These are phyloP conservation scores for Oldenlandia corymbosa DNA, from an alignment of 257 asterid genomes.

Conservation along the genomic window DNA sequence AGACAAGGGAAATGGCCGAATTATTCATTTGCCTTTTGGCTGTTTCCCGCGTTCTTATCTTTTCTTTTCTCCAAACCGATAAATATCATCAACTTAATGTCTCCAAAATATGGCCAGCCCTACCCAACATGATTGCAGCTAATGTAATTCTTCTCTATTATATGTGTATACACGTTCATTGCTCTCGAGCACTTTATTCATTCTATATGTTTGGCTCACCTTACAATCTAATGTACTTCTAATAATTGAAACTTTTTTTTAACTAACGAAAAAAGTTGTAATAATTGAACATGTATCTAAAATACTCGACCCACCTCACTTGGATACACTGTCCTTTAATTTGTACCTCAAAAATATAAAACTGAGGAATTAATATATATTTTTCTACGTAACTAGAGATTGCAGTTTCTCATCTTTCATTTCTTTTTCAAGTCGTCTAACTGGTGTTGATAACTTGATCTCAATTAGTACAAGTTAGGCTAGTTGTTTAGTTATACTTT, in stretches of 20 bases:
- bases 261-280: not conserved
- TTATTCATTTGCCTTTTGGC: not conserved
- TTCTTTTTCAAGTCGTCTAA: no score
- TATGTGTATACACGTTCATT: not conserved
- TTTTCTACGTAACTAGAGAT: no score
- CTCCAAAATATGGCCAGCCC: slow-evolving; percentile 12
- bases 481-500: no score
- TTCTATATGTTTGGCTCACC: not conserved
- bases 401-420: no score
- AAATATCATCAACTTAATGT: slow-evolving; percentile 3
- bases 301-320: no score
- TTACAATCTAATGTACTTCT: not conserved
- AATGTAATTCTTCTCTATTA: not conserved
- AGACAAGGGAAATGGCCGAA: slow-evolving; percentile 3
- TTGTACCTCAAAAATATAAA: no score
- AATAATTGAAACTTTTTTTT: slow-evolving; percentile 8
- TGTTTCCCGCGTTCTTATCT: slow-evolving; percentile 5
- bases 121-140: not conserved
- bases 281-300: slow-evolving; percentile 9
- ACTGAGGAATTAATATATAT: no score
- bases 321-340: no score
- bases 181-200: slow-evolving; percentile 8
- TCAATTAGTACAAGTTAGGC: no score
- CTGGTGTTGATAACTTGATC: no score
- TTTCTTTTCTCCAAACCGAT: not conserved